Evolutionary conservation across 2,329 filamentous ascomycete genomes (phyloP).

Genomic region (Sphaerulina musiva): DNA sequence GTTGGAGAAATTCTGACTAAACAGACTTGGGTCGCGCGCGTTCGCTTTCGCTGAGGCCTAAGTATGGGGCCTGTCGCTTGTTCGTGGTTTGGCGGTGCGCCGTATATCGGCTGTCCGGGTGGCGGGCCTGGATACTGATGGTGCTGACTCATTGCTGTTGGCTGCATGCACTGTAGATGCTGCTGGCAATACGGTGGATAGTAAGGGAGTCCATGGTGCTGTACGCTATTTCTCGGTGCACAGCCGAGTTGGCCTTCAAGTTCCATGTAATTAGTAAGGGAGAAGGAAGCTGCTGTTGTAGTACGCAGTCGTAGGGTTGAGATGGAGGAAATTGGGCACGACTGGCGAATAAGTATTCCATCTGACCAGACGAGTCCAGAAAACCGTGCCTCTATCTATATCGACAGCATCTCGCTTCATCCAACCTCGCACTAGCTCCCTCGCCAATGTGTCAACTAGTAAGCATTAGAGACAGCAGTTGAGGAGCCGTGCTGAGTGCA

Average conservation of each 20-base stretch:
- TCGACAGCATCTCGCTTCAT: too few relatives aligned
- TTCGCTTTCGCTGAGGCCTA: slow-evolving; percentile 30
- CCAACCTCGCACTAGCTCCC: too few relatives aligned
- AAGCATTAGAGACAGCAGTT: too few relatives aligned
- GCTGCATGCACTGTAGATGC: slow-evolving; percentile 24
- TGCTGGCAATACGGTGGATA: slow-evolving; percentile 25
- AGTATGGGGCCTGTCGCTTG: slow-evolving; percentile 23
- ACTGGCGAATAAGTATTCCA: too few relatives aligned
- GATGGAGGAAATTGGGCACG: too few relatives aligned
- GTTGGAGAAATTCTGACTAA: not conserved
- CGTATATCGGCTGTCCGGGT: slow-evolving; percentile 25
- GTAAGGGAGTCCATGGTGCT: slow-evolving; percentile 23
- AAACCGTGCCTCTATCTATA: too few relatives aligned
- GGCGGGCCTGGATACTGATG: slow-evolving; percentile 21
- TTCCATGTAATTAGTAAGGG: slow-evolving; percentile 17
- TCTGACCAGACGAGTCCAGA: too few relatives aligned
- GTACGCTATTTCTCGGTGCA: slow-evolving; percentile 25
- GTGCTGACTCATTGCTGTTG: slow-evolving; percentile 28
- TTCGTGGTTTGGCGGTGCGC: slow-evolving; percentile 20
- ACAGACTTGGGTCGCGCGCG: slow-evolving; percentile 34
- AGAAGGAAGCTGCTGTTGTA: too few relatives aligned
- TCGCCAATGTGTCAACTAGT: too few relatives aligned
- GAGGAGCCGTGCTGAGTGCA: too few relatives aligned
- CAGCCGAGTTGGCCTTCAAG: slow-evolving; percentile 30
- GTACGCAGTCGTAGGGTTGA: too few relatives aligned